Percentiles rank a stretch among this genome's conserved stretches.
These are phyloP conservation scores for Beauveria sp. DNA, from an alignment of 2,329 filamentous ascomycete genomes.

Conservation along the genomic window DNA sequence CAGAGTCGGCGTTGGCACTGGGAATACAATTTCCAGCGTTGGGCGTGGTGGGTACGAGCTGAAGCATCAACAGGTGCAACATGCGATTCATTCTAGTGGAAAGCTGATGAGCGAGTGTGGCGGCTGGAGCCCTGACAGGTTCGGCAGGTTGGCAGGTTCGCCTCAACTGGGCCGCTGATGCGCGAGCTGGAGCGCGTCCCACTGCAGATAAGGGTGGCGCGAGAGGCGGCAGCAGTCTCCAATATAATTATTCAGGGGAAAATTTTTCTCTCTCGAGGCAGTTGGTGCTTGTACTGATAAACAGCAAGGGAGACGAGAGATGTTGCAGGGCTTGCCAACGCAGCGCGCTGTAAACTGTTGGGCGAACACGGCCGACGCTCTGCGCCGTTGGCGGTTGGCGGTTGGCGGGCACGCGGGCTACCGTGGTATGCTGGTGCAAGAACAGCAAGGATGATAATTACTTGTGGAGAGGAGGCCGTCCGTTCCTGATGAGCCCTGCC, in stretches of 20 bases:
- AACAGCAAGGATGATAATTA: no score
- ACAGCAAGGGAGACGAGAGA: no score
- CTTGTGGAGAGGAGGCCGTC: no score
- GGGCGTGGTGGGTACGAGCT: background rate
- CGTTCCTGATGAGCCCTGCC: background rate
- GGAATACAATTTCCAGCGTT: background rate
- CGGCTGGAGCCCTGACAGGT: background rate
- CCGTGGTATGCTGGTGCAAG: background rate
- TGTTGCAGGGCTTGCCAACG: no score
- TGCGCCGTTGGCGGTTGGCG: no score
- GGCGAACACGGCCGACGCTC: no score
- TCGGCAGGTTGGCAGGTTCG: background rate
- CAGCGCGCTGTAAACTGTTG: no score
- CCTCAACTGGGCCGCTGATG: background rate
- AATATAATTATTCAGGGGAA: background rate
- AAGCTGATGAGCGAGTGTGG: background rate
- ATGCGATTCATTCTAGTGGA: conserved; percentile 3
- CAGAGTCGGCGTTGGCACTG: background rate
- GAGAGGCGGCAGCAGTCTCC: background rate
- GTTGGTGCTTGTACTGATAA: background rate
- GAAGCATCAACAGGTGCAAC: background rate
- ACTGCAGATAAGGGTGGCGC: background rate
- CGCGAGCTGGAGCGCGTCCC: conserved; percentile 6
- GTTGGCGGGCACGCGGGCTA: no score
- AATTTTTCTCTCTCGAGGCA: background rate